These are phyloP conservation scores for Tulasnella sp. DNA, from an alignment of 768 basidiomycete species.

Conservation along the genomic window DNA sequence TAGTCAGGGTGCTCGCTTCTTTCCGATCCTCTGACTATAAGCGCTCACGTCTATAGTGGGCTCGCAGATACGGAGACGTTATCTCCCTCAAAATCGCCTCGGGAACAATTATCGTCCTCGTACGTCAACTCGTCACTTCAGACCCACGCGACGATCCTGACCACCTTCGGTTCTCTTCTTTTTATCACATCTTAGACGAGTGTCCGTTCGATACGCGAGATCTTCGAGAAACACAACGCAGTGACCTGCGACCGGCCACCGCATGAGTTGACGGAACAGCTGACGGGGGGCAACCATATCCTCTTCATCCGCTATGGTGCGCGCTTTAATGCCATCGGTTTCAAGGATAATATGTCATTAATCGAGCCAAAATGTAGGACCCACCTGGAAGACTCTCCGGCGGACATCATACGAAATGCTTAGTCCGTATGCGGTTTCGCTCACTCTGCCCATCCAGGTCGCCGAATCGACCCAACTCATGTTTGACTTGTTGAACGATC, in stretches of 20 bases:
- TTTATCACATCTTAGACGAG: conserved; percentile 10
- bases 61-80: conserved; percentile 19
- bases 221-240: conserved; percentile 21
- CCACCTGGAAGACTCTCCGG: conserved; percentile 13
- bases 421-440: conserved; percentile 16
- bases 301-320: conserved; percentile 17
- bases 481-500: conserved; percentile 23
- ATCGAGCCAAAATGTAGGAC: no score
- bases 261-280: conserved; percentile 16
- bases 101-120: conserved; percentile 20
- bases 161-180: background rate
- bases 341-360: no score
- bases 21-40: background rate
- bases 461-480: conserved; percentile 25
- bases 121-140: conserved; percentile 9
- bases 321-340: conserved; percentile 17
- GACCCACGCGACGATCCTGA: background rate
- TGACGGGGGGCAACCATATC: conserved; percentile 15
- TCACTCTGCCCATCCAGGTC: conserved; percentile 21
- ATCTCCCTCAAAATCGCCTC: conserved; percentile 22
- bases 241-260: conserved; percentile 5
- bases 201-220: conserved; percentile 19
- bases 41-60: conserved; percentile 14
- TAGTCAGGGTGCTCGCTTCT: background rate
- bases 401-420: conserved; percentile 14